Evolutionary conservation across 2,329 filamentous ascomycete genomes (phyloP).

Genomic region (Cladosporium oxysporum): DNA sequence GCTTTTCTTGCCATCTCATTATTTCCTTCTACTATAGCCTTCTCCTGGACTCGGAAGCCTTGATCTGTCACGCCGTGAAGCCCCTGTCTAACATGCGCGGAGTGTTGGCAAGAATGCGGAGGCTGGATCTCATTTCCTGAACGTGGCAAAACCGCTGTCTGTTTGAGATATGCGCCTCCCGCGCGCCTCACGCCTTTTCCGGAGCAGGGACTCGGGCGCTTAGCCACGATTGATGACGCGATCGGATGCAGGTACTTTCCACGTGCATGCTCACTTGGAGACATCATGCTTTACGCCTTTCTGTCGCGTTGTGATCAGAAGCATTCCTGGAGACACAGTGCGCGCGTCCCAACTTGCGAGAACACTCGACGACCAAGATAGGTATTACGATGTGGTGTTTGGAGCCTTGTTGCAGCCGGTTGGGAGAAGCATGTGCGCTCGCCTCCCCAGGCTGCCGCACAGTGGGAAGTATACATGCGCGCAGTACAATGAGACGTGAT

Average conservation of each 20-base stretch:
- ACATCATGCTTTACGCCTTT: neutral
- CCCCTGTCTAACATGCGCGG: neutral
- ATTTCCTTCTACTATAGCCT: neutral
- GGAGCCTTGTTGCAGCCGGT: neutral
- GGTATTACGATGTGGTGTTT: neutral
- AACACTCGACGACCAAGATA: neutral
- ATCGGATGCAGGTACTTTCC: neutral
- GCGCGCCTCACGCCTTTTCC: neutral
- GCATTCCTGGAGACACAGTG: neutral
- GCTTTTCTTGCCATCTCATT: neutral
- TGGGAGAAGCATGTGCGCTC: neutral
- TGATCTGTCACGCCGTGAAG: neutral
- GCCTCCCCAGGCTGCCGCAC: neutral
- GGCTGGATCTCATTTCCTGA: slow-evolving; percentile 3
- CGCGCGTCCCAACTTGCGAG: neutral
- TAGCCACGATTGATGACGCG: neutral
- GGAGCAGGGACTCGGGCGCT: neutral
- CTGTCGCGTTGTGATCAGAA: neutral
- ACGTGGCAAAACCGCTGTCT: slow-evolving; percentile 1
- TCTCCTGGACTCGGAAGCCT: neutral
- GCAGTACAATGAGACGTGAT: neutral
- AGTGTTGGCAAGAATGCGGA: slow-evolving; percentile 6
- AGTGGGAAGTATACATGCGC: neutral
- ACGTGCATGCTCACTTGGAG: neutral
- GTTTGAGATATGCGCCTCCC: neutral